Conservation (phyloP, 2,329 filamentous ascomycete genomes). For the Stenocarpella maydis region DNA sequence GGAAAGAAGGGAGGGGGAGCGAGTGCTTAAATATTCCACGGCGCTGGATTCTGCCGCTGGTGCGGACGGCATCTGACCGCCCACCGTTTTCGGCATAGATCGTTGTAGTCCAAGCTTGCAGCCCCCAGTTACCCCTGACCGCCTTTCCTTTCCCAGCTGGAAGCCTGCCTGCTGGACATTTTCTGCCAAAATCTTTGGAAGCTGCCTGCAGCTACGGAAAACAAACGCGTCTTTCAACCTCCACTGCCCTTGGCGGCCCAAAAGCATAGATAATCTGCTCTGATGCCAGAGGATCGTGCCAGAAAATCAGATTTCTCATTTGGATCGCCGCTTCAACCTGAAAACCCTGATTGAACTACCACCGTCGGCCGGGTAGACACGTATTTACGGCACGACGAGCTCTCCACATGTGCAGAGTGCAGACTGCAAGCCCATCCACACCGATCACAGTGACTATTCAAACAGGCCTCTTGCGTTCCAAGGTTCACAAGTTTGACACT, state of each 20-base stretch:
- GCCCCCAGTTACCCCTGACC: not conserved
- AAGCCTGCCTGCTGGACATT: not conserved
- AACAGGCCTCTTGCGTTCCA: not conserved
- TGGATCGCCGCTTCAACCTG: too few relatives aligned
- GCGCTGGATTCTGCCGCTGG: not conserved
- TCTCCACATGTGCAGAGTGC: too few relatives aligned
- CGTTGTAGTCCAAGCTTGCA: too few relatives aligned
- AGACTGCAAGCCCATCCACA: not conserved
- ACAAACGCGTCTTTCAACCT: not conserved
- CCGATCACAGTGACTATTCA: not conserved
- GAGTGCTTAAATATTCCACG: conserved; percentile 5
- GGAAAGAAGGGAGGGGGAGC: not conserved
- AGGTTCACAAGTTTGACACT: too few relatives aligned
- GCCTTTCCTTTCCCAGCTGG: not conserved
- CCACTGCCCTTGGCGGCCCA: too few relatives aligned
- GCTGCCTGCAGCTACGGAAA: not conserved
- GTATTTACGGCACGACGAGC: too few relatives aligned
- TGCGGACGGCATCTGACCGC: not conserved
- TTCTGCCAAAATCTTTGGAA: conserved; percentile 17
- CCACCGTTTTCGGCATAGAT: not conserved
- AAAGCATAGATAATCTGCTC: not conserved
- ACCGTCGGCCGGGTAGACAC: too few relatives aligned
- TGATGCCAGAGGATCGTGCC: too few relatives aligned
- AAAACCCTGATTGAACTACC: too few relatives aligned
- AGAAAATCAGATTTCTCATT: too few relatives aligned